phyloP scores from a whole-genome alignment of 805 yeast species.

The Isabelozyma rhagii region DNA sequence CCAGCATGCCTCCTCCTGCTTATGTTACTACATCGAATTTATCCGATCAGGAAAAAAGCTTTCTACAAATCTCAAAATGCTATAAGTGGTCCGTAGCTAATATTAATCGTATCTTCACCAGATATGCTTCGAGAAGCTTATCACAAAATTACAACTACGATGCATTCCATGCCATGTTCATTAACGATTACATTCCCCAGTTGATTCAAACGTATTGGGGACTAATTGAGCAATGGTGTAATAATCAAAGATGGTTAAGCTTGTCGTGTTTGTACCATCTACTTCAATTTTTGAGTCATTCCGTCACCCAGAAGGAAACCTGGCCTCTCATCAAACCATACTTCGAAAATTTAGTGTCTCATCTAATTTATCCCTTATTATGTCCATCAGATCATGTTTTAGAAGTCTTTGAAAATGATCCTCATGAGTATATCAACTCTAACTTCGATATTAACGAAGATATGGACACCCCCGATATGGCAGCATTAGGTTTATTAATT shows the following conservation, averaged over 20 bases:
- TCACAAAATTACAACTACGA: conserved; percentile 51
- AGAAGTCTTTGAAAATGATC: conserved; percentile 80
- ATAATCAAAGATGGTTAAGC: conserved; percentile 64
- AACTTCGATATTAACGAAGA: conserved; percentile 58
- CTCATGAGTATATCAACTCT: conserved; percentile 80
- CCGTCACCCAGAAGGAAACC: conserved; percentile 49
- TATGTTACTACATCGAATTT: conserved; percentile 49
- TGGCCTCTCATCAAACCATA: conserved; percentile 71
- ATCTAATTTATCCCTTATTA: conserved; percentile 72
- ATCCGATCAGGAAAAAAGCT: conserved; percentile 38
- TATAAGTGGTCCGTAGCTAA: conserved; percentile 83
- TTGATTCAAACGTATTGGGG: conserved; percentile 60
- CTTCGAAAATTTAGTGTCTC: conserved; percentile 59
- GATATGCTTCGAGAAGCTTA: conserved; percentile 58
- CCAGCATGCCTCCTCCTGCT: conserved; percentile 56
- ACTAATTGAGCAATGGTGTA: conserved; percentile 74
- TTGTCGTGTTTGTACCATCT: conserved; percentile 62
- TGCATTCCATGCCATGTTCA: conserved; percentile 57
- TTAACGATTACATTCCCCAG: conserved; percentile 66
- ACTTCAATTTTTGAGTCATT: conserved; percentile 50
- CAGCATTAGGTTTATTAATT: conserved; percentile 70
- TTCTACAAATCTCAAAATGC: conserved; percentile 70
- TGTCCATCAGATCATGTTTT: conserved; percentile 66
- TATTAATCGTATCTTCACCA: conserved; percentile 62
- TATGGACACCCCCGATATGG: conserved; percentile 65